Evolutionary conservation across 148 eudicot genomes (phyloP).

Genomic region (Silene latifolia): DNA sequence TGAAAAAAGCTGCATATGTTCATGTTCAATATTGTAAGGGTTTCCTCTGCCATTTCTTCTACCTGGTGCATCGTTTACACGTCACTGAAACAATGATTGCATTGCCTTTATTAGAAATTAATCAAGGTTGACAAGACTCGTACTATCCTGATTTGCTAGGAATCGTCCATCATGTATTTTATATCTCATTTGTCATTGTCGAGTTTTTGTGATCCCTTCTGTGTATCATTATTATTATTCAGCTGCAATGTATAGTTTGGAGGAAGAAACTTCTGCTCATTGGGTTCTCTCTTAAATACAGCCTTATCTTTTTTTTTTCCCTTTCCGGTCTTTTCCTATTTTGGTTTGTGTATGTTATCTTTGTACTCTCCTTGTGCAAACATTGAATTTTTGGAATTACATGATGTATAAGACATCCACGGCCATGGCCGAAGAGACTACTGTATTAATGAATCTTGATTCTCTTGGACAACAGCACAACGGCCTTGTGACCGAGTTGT

Average conservation of each 20-base stretch:
- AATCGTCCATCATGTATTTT: constrained; percentile 20
- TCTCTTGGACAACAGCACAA: too few species aligned
- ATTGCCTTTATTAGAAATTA: constrained; percentile 1
- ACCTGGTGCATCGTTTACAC: constrained; percentile 14
- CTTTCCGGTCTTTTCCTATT: not conserved
- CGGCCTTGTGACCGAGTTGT: too few species aligned
- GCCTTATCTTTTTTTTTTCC: not conserved
- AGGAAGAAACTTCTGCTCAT: not conserved
- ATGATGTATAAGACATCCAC: too few species aligned
- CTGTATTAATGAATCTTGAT: too few species aligned
- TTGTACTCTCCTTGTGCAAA: not conserved
- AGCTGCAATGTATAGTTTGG: constrained; percentile 21
- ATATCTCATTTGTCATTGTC: constrained; percentile 1
- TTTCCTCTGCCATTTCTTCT: constrained; percentile 7
- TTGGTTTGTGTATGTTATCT: not conserved
- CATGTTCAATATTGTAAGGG: constrained; percentile 65
- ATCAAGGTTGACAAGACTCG: constrained; percentile 4
- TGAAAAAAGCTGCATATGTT: constrained; percentile 45
- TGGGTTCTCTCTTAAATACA: constrained; percentile 2
- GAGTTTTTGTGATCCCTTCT: not conserved
- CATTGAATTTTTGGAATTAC: not conserved
- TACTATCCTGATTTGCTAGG: constrained; percentile 11
- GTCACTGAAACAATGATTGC: constrained; percentile 10
- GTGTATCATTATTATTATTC: not conserved
- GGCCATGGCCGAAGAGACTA: too few species aligned